Evolutionary conservation across 2,329 filamentous ascomycete species (phyloP).

Genomic region (Byssothecium circinans): DNA sequence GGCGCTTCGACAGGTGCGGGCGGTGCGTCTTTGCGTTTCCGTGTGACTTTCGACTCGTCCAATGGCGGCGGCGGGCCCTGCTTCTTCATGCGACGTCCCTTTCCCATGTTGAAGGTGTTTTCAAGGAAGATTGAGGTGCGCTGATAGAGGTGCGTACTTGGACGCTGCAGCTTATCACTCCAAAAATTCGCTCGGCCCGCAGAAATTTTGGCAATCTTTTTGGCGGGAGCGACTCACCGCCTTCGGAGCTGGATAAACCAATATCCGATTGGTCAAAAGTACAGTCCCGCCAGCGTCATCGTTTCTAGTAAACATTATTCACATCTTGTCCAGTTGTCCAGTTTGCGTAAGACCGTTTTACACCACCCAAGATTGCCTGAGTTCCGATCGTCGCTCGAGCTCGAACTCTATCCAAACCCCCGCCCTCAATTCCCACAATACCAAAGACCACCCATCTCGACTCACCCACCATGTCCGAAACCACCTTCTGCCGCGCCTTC

Average conservation of each 20-base stretch:
- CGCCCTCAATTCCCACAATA: too few species aligned
- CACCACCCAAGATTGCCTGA: too few species aligned
- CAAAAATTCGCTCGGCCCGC: slow-evolving; percentile 2
- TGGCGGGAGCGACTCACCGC: slow-evolving; percentile 23
- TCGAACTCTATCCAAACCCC: too few species aligned
- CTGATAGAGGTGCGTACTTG: slow-evolving; percentile 1
- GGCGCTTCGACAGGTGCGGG: slow-evolving; percentile 46
- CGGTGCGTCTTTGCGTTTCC: slow-evolving; percentile 82
- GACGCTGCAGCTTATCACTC: not conserved
- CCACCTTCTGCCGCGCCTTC: slow-evolving; percentile 81
- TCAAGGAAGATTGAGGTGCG: not conserved
- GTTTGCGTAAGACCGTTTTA: too few species aligned
- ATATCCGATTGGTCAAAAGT: slow-evolving; percentile 7
- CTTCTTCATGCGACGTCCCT: slow-evolving; percentile 91
- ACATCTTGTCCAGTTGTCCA: too few species aligned
- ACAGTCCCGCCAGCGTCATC: slow-evolving; percentile 38
- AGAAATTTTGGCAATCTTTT: slow-evolving; percentile 28
- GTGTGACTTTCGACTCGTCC: slow-evolving; percentile 73
- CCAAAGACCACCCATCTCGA: not conserved
- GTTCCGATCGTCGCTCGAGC: too few species aligned
- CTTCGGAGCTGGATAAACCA: slow-evolving; percentile 20
- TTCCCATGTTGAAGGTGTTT: slow-evolving; percentile 66
- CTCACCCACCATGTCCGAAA: slow-evolving; percentile 56
- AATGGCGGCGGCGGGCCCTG: slow-evolving; percentile 84
- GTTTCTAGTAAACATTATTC: not conserved